Evolutionary conservation across 306 rosid genomes (phyloP), one percentile per base, ranked within the genome.

Genomic region (Citrullus amarus): DNA sequence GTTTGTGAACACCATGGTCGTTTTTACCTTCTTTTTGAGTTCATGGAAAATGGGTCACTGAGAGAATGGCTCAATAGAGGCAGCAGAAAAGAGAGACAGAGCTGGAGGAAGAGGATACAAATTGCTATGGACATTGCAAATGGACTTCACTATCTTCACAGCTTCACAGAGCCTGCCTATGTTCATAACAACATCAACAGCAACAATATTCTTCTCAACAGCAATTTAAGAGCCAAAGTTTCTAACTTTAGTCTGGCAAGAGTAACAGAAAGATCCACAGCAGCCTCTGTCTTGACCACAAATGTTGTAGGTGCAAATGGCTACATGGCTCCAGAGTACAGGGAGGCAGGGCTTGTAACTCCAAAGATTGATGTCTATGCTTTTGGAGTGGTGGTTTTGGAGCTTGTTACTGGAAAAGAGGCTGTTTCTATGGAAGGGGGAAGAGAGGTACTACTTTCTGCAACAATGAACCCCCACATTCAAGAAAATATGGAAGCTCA

Each of bases 111-210:
- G 82, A 93, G 93, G 81, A 82, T 89, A 58, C 91, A 82, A 44
- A 89, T 93, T 75, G 93, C 97, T 83, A 58, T 93, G n/a, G 96
- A 93, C 77, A 77, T 90, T 82, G 92, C 96, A 25, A 86, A 89
- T 53, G 93, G 96, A 11, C 93, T 89, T 59, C 87, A 90, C 71
- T 93, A 93, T 89, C 97, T 93, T 67, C 97, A 90, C 86, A 82
- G 87, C 82, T 93, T 87, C 87, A 90, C 91, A 18, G 82, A 86
- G 28, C 93, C 97, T 34, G 82, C 87, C 34, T 89, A 88, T 62
- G 91, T 89, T 11, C 96, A 90, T 81, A 90, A 79, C 81, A 83
- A 80, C 67, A 79, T 93, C n/a, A 86, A 67, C 75, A 83, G 83
- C 60, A 86, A 58, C 81, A 90, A 89, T 80, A 85, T 89, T 56